Base-by-base conservation (phyloP, 257 asterid species). In the Nicotiana knightiana region DNA sequence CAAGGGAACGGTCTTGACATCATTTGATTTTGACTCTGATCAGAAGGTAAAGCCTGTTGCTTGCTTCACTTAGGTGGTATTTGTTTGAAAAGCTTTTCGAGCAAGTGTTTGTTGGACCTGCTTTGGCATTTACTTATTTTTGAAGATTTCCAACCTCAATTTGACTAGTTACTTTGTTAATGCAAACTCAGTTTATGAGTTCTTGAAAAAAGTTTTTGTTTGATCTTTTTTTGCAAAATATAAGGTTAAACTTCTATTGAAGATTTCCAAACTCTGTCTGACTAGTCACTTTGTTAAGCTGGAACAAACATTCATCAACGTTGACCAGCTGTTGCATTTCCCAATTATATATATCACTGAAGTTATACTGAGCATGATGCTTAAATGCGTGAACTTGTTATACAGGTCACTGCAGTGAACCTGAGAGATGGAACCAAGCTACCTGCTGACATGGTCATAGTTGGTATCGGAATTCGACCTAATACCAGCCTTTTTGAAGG, bases 391-490 rank as follows among this genome's bases (percentile, higher is more conserved):
- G 78, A 57, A 77, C 73, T 83, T 68, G 63, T 81, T 13, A 55
- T 80, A 75, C 88, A 94, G 98, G 97, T 93, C 57, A 92, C 91
- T 16, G 92, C 96, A 0, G 97, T 94, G 63, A 94, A 92, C 86
- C 97, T 94, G 13, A 89, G 92, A 87, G 96, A 94, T 65, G 97
- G 94, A 16, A 90, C 77, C 86, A 90, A 89, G 81, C 94, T 94
- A 76, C 92, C 93, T 9, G 95, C 95, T 5, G 97, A 94, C 77
- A 91, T 94, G 94, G 98, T 94, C 57, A 92, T 94, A 77, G 85
- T 94, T 2, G 98, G 98, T 28, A 94, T 93, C 13, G 98, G 98
- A n/a, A 94, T 94, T 83, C 97, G 97, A 21, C 94, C 98, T 51
- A 94, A 94, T 87, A 93, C 98, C 33, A 88, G 94, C 81, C 94